Base-by-base conservation (phyloP, 345 rosid species). In the Moricandia arvensis region DNA sequence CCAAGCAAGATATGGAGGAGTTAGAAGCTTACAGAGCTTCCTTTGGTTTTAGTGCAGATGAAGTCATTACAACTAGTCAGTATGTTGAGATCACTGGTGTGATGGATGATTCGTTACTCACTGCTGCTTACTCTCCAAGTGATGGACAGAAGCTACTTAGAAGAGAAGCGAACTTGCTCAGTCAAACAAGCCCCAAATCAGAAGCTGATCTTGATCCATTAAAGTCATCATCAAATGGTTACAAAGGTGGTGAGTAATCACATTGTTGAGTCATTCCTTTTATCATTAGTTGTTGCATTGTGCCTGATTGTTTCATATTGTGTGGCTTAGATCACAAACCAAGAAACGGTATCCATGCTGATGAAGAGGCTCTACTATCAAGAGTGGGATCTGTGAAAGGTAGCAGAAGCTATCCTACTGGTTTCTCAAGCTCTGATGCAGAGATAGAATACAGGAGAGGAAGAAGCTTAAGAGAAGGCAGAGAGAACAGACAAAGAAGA, bases 31-130 rank as follows among this genome's bases (percentile, higher is more conserved):
- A 95, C 59, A 88, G 99, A 69, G 99, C 99, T 63, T 95, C 99
- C 37, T 95, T 95, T 83, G 97, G 99, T 49, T 95, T 95, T 82
- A 95, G 99, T 75, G 99, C 99, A 15, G 99, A 95, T 79, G 97
- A 95, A 80, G 86, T 95, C 62, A 86, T 89, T 66, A 89, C 91
- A 29, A 90, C 97, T 31, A 45, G 89, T 51, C 93, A 95, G 58
- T 95, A 95, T 71, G 97, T 92, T 57, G 97, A 95, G 87, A 90
- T 92, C 69, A 81, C 90, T 67, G 87, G 90, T 68, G 96, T 92
- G 55, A 84, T 75, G 82, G 97, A 95, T 9, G 93, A 88, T 18
- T 92, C 97, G 6, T 91, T 90, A 63, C 51, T 43, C 60, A 21
- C 37, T 21, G 82, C 72, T n/a, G 81, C 78, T 63, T 78, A 77